These are phyloP conservation scores for Hyphodiscus hymeniophilus DNA, from an alignment of 495 filamentous ascomycete species.

Conservation along the genomic window DNA sequence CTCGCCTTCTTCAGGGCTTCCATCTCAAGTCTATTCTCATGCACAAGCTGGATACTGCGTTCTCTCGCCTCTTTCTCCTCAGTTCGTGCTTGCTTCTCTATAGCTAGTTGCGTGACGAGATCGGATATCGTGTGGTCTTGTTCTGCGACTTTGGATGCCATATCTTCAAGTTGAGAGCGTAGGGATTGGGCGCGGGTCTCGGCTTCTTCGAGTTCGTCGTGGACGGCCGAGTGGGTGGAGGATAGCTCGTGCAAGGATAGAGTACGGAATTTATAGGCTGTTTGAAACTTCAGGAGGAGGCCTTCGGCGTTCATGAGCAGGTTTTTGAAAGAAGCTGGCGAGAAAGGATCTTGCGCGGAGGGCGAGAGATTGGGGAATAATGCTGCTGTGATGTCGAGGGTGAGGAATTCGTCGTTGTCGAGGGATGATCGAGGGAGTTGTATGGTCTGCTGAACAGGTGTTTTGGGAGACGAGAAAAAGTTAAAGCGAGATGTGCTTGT, in stretches of 20 bases:
- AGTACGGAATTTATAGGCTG: conserved; percentile 59
- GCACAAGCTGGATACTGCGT: conserved; percentile 16
- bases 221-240: conserved; percentile 55
- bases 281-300: conserved; percentile 57
- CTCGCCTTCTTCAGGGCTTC: not conserved
- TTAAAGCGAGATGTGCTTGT: conserved; percentile 6
- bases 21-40: not conserved
- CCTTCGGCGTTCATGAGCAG: conserved; percentile 59
- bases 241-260: conserved; percentile 48
- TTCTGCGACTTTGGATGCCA: conserved; percentile 41
- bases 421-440: conserved; percentile 20
- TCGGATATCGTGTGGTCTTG: conserved; percentile 55
- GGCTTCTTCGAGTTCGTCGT: conserved; percentile 70
- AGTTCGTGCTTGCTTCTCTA: conserved; percentile 45
- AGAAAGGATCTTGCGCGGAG: conserved; percentile 40
- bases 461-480: conserved; percentile 19
- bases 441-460: conserved; percentile 11
- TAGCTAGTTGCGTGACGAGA: conserved; percentile 33
- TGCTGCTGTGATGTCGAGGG: conserved; percentile 53
- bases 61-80: conserved; percentile 46
- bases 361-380: conserved; percentile 48
- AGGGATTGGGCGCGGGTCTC: conserved; percentile 56
- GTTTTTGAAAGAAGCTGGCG: conserved; percentile 60
- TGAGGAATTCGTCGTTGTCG: conserved; percentile 54
- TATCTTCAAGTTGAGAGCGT: conserved; percentile 67